Percentiles rank a stretch among this genome's conserved stretches.
phyloP scores from a whole-genome alignment of 352 stramenopile species.

The Phytopythium ostracodes region DNA sequence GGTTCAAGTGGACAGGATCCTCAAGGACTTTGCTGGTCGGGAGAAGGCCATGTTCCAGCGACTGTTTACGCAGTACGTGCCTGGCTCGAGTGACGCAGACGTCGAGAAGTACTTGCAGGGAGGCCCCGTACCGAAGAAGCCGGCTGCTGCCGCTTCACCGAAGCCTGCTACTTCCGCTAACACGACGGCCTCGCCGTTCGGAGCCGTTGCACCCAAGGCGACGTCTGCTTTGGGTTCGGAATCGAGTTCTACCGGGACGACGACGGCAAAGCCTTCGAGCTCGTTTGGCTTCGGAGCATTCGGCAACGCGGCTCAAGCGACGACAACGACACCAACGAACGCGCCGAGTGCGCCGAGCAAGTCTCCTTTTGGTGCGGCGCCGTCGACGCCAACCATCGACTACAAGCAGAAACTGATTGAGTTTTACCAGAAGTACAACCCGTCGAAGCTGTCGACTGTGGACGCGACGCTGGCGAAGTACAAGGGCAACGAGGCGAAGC shows the following conservation, averaged over 20 bases:
- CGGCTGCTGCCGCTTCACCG: conserved; percentile 8
- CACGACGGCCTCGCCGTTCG: conserved; percentile 13
- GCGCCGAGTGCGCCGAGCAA: not conserved
- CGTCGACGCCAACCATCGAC: conserved; percentile 21
- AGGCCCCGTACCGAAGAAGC: conserved; percentile 44
- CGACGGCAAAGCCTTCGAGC: conserved; percentile 7
- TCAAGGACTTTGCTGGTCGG: conserved; percentile 46
- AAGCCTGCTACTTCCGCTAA: conserved; percentile 15
- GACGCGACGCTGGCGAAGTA: conserved; percentile 90
- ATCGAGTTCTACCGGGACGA: not conserved
- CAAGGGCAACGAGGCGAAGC: conserved; percentile 75
- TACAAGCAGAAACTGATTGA: conserved; percentile 70
- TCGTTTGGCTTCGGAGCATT: conserved; percentile 26
- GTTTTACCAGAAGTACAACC: conserved; percentile 93
- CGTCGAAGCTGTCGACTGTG: conserved; percentile 80
- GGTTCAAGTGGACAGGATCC: conserved; percentile 40
- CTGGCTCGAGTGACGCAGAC: conserved; percentile 45
- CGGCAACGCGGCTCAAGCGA: conserved; percentile 10
- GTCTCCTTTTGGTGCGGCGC: conserved; percentile 37
- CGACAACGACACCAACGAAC: conserved; percentile 12
- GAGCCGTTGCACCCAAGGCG: conserved; percentile 3
- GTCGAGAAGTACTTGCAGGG: conserved; percentile 60
- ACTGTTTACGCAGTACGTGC: conserved; percentile 61
- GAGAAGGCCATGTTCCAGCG: conserved; percentile 58
- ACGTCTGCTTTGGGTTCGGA: conserved; percentile 25